Conservation (phyloP, 208 protist genomes). For the Herpetomonas muscarum region DNA sequence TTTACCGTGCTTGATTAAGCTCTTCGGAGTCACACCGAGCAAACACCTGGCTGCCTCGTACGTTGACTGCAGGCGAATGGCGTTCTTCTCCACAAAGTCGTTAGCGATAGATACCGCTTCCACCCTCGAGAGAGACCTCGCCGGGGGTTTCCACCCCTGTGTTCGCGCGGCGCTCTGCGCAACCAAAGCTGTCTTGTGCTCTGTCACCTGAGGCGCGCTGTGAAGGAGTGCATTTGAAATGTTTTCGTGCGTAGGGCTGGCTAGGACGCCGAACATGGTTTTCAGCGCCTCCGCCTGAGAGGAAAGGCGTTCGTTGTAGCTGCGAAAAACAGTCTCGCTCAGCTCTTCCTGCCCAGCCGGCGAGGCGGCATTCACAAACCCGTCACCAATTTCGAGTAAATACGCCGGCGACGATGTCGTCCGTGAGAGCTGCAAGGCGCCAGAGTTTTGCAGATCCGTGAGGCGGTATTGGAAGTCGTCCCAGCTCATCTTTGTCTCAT, state of each 20-base stretch:
- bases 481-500: conserved; percentile 43
- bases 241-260: conserved; percentile 36
- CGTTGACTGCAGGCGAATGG: conserved; percentile 40
- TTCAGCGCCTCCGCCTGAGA: conserved; percentile 33
- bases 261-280: conserved; percentile 50
- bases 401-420: conserved; percentile 7
- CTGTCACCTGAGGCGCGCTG: not conserved
- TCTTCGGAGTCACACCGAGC: conserved; percentile 72
- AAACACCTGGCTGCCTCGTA: conserved; percentile 72
- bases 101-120: conserved; percentile 72
- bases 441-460: conserved; percentile 38
- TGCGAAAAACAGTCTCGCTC: conserved; percentile 15
- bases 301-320: conserved; percentile 33
- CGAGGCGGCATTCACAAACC: conserved; percentile 30
- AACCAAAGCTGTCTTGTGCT: not conserved
- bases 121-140: conserved; percentile 28
- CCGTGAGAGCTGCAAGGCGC: conserved; percentile 10
- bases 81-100: conserved; percentile 85
- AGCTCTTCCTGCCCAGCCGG: conserved; percentile 20
- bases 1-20: conserved; percentile 61
- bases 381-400: conserved; percentile 20
- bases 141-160: conserved; percentile 63
- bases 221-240: conserved; percentile 29
- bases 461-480: conserved; percentile 60
- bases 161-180: no score